A percentile compares a stretch with the other conserved stretches of the same genome.
These are phyloP conservation scores for Lipomyces oligophaga DNA, from an alignment of 805 yeast species.

Conservation along the genomic window DNA sequence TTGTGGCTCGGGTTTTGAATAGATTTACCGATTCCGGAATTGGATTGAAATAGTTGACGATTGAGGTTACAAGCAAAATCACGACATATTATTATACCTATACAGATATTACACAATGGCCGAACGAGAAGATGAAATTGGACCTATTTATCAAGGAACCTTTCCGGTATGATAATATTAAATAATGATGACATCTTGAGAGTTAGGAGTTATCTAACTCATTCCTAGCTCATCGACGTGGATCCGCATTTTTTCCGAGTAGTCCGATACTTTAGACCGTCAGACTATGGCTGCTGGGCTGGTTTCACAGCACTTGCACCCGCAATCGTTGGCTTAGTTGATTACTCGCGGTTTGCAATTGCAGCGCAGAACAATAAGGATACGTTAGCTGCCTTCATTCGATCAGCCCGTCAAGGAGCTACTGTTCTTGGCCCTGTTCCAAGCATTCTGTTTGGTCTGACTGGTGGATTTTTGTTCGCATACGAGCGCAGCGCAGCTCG, in stretches of 20 bases:
- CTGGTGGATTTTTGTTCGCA: conserved; percentile 72
- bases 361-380: conserved; percentile 1
- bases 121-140: no score
- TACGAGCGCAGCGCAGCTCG: conserved; percentile 54
- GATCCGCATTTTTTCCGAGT: conserved; percentile 77
- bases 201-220: no score
- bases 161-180: conserved; percentile 13
- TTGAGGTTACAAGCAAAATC: no score
- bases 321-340: conserved; percentile 43
- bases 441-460: conserved; percentile 43
- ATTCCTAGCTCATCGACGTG: conserved; percentile 53
- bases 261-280: conserved; percentile 63
- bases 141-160: conserved; percentile 10
- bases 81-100: no score
- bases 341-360: conserved; percentile 39
- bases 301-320: conserved; percentile 51
- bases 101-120: no score
- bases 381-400: neutral
- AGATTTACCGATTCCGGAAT: no score
- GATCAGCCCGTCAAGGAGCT: conserved; percentile 2
- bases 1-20: no score
- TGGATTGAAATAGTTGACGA: no score
- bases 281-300: conserved; percentile 57
- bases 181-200: no score
- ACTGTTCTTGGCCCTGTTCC: conserved; percentile 8